These are phyloP conservation scores for Phanerochaete sordida DNA, from an alignment of 768 basidiomycete species.

Conservation along the genomic window DNA sequence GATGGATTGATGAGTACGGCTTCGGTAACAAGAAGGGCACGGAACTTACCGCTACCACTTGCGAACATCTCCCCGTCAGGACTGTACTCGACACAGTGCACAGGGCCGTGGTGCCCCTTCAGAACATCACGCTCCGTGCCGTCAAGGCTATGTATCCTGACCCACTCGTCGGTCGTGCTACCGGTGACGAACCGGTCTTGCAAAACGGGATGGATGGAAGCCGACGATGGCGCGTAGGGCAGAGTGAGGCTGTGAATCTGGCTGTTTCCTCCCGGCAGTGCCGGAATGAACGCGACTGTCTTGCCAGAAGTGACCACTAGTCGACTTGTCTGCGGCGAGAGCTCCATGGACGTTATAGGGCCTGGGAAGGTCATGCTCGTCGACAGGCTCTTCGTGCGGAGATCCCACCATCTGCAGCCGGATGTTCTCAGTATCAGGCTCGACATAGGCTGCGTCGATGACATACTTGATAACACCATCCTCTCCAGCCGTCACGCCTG, in stretches of 20 bases:
- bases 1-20: slow-evolving; percentile 6
- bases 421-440: neutral
- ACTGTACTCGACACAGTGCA: slow-evolving; percentile 90
- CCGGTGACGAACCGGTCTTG: slow-evolving; percentile 94
- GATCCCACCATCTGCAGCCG: slow-evolving; percentile 87
- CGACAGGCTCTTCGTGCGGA: slow-evolving; percentile 70
- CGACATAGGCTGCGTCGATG: neutral
- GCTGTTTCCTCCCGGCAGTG: slow-evolving; percentile 50
- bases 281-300: slow-evolving; percentile 88
- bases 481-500: slow-evolving; percentile 87
- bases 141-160: slow-evolving; percentile 85
- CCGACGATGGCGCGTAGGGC: slow-evolving; percentile 86
- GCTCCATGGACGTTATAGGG: slow-evolving; percentile 92
- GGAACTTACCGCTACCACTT: slow-evolving; percentile 84
- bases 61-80: slow-evolving; percentile 98
- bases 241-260: slow-evolving; percentile 76
- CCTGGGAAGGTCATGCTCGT: slow-evolving; percentile 69
- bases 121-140: slow-evolving; percentile 89
- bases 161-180: slow-evolving; percentile 90
- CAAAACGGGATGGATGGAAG: slow-evolving; percentile 87
- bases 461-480: slow-evolving; percentile 86
- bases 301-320: slow-evolving; percentile 90
- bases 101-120: slow-evolving; percentile 97
- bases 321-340: slow-evolving; percentile 75
- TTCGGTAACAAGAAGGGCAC: neutral